phyloP scores from a whole-genome alignment of 805 yeast species.

The Sugiyamaella americana region DNA sequence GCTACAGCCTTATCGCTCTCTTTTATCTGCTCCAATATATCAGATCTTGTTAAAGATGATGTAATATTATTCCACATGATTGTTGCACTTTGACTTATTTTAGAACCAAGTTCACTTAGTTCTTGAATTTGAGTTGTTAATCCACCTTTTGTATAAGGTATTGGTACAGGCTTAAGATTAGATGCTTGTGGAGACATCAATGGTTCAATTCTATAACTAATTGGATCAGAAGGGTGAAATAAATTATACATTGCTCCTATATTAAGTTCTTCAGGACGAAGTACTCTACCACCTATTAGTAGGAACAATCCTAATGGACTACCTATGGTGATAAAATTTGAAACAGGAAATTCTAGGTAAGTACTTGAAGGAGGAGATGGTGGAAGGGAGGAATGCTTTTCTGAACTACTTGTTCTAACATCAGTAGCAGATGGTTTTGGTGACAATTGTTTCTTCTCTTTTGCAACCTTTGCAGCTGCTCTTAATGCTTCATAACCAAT shows the following conservation, averaged over 20 bases:
- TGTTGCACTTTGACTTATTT: constrained; percentile 16
- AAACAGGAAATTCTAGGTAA: constrained; percentile 57
- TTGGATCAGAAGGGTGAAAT: constrained; percentile 88
- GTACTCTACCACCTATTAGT: constrained; percentile 56
- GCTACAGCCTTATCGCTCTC: background rate
- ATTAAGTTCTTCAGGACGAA: constrained; percentile 31
- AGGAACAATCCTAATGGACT: constrained; percentile 88
- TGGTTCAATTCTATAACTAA: constrained; percentile 87
- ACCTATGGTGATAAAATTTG: constrained; percentile 73
- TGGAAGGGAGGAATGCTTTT: constrained; percentile 13
- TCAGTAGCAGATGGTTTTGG: constrained; percentile 33
- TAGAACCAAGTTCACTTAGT: constrained; percentile 23
- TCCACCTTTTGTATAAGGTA: constrained; percentile 47
- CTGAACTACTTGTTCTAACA: constrained; percentile 23
- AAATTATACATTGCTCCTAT: constrained; percentile 63
- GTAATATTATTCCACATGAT: constrained; percentile 13
- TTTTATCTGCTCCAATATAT: background rate
- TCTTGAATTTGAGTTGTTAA: constrained; percentile 37
- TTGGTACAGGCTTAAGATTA: constrained; percentile 45
- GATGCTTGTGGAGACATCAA: constrained; percentile 48
- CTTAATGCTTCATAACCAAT: constrained; percentile 66
- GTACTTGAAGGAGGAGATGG: constrained; percentile 3
- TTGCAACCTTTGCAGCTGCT: background rate
- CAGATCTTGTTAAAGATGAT: background rate
- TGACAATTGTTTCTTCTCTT: background rate